A percentile compares a stretch with the other conserved stretches of the same genome.
phyloP scores from a whole-genome alignment of 768 basidiomycete genomes.

The Lentinula lateritia region DNA sequence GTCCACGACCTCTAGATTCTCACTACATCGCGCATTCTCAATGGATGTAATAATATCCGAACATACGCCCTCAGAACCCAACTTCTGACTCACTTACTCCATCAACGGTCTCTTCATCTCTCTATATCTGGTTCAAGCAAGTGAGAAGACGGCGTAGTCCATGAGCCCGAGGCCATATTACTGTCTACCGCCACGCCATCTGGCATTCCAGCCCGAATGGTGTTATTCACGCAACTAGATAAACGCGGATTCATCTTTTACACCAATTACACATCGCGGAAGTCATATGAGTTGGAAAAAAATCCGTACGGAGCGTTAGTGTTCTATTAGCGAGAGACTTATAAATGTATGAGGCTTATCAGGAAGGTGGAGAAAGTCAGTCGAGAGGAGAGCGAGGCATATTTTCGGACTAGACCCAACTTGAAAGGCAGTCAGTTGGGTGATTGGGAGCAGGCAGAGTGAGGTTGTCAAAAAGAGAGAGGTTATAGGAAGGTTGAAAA shows the following conservation, averaged over 20 bases:
- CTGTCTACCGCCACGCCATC: constrained; percentile 64
- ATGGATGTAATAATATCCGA: constrained; percentile 45
- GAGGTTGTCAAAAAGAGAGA: constrained; percentile 68
- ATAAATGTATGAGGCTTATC: constrained; percentile 75
- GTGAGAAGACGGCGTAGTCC: constrained; percentile 49
- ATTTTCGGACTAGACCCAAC: constrained; percentile 78
- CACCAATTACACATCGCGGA: constrained; percentile 95
- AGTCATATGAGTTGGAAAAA: constrained; percentile 70
- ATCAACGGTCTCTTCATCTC: constrained; percentile 52
- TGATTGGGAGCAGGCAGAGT: constrained; percentile 93
- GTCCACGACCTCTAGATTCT: neutral
- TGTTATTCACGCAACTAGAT: constrained; percentile 91
- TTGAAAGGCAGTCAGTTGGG: constrained; percentile 84
- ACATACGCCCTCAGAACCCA: too few relatives aligned
- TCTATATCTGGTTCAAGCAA: constrained; percentile 80
- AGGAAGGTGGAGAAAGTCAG: constrained; percentile 80
- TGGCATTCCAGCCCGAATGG: constrained; percentile 83
- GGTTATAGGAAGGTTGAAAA: constrained; percentile 54
- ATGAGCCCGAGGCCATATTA: constrained; percentile 89
- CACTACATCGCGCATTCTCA: neutral
- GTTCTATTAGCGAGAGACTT: constrained; percentile 89
- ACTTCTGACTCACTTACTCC: constrained; percentile 62
- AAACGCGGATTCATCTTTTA: constrained; percentile 88
- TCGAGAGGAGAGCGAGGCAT: constrained; percentile 69
- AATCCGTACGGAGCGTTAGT: constrained; percentile 81